These are phyloP conservation scores for Aspergillus kassunensis DNA, from an alignment of 495 filamentous ascomycete species.

Conservation along the genomic window DNA sequence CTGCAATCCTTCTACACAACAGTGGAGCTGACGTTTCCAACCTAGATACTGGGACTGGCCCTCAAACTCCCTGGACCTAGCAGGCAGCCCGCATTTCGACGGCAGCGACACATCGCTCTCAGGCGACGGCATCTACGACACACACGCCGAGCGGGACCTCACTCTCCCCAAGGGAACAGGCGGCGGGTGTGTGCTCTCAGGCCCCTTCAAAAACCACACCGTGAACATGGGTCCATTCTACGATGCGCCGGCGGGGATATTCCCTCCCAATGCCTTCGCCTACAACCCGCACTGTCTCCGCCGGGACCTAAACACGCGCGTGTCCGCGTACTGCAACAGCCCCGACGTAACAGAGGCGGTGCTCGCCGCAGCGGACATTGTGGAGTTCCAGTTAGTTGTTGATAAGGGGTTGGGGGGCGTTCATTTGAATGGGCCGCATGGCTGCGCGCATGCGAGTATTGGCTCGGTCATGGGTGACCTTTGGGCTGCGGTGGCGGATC, in stretches of 20 bases:
- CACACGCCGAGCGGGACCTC: neutral
- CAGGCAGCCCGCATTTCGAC: constrained; percentile 43
- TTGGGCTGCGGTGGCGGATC: neutral
- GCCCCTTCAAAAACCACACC: constrained; percentile 45
- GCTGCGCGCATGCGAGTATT: neutral
- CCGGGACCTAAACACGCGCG: constrained; percentile 3
- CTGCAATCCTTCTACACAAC: neutral
- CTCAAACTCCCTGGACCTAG: constrained; percentile 27
- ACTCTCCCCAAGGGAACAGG: constrained; percentile 47
- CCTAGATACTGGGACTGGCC: constrained; percentile 54
- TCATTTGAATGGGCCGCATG: neutral
- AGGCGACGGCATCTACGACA: constrained; percentile 40
- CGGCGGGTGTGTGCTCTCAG: constrained; percentile 58
- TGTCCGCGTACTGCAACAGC: neutral
- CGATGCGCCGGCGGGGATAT: neutral
- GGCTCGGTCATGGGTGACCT: neutral
- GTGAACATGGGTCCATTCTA: neutral
- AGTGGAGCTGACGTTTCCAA: no score
- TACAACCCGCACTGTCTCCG: constrained; percentile 1
- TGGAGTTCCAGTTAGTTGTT: neutral
- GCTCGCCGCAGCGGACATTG: neutral
- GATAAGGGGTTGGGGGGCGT: no score
- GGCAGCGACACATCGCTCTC: constrained; percentile 38
- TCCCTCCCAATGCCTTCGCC: neutral
- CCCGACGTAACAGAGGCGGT: neutral